Conservation (phyloP, 768 basidiomycete genomes). For the Suillus americanus region DNA sequence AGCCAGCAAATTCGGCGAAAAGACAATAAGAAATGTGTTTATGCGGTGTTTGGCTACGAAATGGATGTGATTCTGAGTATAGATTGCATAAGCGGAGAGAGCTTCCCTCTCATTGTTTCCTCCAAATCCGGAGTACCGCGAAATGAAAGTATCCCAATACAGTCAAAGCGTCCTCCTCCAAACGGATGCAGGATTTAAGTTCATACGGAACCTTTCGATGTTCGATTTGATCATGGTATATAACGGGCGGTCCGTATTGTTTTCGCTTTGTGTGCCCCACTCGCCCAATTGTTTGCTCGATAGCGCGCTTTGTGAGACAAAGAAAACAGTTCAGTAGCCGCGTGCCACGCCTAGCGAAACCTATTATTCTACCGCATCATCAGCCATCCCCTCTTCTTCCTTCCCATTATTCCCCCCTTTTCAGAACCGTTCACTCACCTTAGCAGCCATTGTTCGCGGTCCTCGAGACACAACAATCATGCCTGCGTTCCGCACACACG, state of each 20-base stretch:
- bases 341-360: conserved; percentile 43
- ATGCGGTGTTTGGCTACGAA: conserved; percentile 38
- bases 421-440: conserved; percentile 35
- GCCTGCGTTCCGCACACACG: conserved; percentile 80
- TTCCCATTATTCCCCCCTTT: conserved; percentile 34
- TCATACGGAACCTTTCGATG: conserved; percentile 38
- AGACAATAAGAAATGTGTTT: conserved; percentile 51
- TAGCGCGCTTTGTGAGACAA: conserved; percentile 43
- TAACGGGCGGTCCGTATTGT: conserved; percentile 57
- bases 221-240: conserved; percentile 42
- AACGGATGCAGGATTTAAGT: conserved; percentile 27
- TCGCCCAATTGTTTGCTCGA: conserved; percentile 62
- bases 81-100: conserved; percentile 32
- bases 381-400: conserved; percentile 34
- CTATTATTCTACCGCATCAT: conserved; percentile 34
- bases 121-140: conserved; percentile 22
- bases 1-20: conserved; percentile 28
- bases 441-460: conserved; percentile 33
- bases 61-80: conserved; percentile 36
- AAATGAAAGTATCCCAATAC: conserved; percentile 16
- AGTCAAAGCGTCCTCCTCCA: conserved; percentile 18
- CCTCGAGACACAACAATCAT: conserved; percentile 48
- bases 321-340: conserved; percentile 43
- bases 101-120: conserved; percentile 34
- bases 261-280: conserved; percentile 58